A percentile compares a stretch with the other conserved stretches of the same genome.
Evolutionary conservation across 1,284 basidiomycete genomes (phyloP).

Genomic region (Melampsora larici-populina): DNA sequence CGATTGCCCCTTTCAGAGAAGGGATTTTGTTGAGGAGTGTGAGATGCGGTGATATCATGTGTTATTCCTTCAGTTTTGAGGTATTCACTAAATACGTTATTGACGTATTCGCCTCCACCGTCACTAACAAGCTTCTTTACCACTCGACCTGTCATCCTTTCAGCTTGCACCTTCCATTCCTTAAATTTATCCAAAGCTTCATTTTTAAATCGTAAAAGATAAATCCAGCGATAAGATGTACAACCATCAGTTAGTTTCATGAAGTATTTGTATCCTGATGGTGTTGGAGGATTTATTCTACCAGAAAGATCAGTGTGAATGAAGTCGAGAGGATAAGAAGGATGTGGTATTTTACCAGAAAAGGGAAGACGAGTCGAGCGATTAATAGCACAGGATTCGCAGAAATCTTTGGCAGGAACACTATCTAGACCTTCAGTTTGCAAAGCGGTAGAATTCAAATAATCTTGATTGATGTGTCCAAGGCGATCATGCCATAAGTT

Average conservation of each 20-base stretch:
- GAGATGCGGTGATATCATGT: not conserved
- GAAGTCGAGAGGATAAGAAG: not conserved
- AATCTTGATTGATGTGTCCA: too few relatives aligned
- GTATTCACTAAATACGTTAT: not conserved
- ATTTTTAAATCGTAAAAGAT: not conserved
- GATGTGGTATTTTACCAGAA: not conserved
- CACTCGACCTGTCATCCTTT: not conserved
- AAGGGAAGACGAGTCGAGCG: not conserved
- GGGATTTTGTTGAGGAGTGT: constrained; percentile 23
- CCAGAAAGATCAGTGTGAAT: constrained; percentile 1
- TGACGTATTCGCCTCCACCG: not conserved
- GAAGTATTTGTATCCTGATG: not conserved
- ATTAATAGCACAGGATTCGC: not conserved
- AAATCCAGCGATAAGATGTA: not conserved
- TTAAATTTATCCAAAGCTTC: too few relatives aligned
- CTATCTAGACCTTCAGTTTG: too few relatives aligned
- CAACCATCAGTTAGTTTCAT: constrained; percentile 4
- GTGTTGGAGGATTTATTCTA: not conserved
- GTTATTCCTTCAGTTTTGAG: not conserved
- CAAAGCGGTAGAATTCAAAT: too few relatives aligned
- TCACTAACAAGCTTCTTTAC: too few relatives aligned
- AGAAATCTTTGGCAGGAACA: too few relatives aligned
- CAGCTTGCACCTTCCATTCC: not conserved
- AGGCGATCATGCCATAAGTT: too few relatives aligned
- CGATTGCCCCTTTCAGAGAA: constrained; percentile 3